Evolutionary conservation across 2,329 filamentous ascomycete genomes (phyloP), one percentile per base, ranked within the genome.

Genomic region (Thielaviopsis ethacetica): DNA sequence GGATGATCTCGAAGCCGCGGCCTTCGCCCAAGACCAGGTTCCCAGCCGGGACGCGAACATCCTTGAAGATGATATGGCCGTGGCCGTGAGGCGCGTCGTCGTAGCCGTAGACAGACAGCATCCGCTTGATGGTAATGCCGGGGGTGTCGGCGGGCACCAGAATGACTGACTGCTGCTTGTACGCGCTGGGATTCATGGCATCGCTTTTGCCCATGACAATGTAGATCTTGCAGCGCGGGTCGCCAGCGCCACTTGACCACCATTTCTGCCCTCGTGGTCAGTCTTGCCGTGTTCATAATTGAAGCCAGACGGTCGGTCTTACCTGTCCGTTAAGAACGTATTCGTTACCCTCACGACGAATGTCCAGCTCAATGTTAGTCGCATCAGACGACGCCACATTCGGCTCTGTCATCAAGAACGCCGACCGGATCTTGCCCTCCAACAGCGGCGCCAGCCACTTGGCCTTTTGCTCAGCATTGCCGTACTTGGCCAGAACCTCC

Each of bases 1-100:
- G 93, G 68, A 98, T 96, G 68, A 98, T 95, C 72, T 98, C 93
- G 71, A 98, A 98, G 21, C 93, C 93, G 63, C 88, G 84, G 64
- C 93, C 93, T 70, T 93, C 88, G 62, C 93, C 91, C 3, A 98
- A 84, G 12, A 97, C 86, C 68, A 98, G 85, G 74, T 88, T 93
- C 66, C 76, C 75, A 34, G 77, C 82, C 7, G 91, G 91, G 0
- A 98, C 88, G 61, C 91, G 86, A 63, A 97, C 93, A 69, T 97
- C 86, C 61, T 84, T 78, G 74, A 98, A 97, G 41, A 76, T 81
- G 68, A 98, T 83, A 72, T 98, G 91, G 52, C 90, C 93, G 73
- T 98, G 93, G 59, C 93, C 93, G 71, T 98, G 93, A 2, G 93
- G 93, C n/a, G 93, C 93, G 66, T 98, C 93, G 70, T 97, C 93